Base-by-base conservation (phyloP, 371 early-diverging fungal species). In the Globomyces sp. region DNA sequence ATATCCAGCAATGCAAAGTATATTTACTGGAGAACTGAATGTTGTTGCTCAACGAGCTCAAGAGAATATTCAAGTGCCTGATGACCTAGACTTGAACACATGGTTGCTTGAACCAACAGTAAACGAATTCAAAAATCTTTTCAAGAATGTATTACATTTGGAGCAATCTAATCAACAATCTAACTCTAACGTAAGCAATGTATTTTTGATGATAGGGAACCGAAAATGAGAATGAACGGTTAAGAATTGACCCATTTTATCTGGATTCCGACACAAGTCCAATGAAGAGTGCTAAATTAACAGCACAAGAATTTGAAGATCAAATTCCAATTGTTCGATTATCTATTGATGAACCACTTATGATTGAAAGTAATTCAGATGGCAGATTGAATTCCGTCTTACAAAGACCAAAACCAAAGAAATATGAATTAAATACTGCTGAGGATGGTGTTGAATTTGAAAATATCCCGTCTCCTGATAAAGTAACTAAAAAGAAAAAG, bases 11-110 rank as follows among this genome's bases (percentile, higher is more conserved):
- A 80, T 88, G 8, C 70, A 78, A 6, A 67, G 87, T 5, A 89
- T 94, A 71, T 90, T 90, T 59, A 76, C 77, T 4, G 91, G 89
- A 64, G 95, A 94, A 58, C 78, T 97, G 11, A 94, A 94, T 65
- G 96, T 96, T 0, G 95, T 97, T 0, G 91, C 93, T 2, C 87
- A 90, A n/a, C 91, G 89, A 59, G 95, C 96, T 0, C 95, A 95
- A 74, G 82, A 83, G 64, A 91, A 91, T 71, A 93, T 97, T 0
- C 90, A 92, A 24, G 74, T 93, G 0, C 95, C 95, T 8, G 90
- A 92, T n/a, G 92, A 88, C 8, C 70, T 96, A 63, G 92, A 93
- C 69, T 71, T 95, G 43, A 94, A 94, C 59, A 69, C 83, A 6
- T 90, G 89, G 88, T 91, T 95, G 61, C 81, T 55, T 4, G 55